A percentile compares a stretch with the other conserved stretches of the same genome.
Conservation (phyloP, 495 filamentous ascomycete genomes). For the Podospora tetraspora region DNA sequence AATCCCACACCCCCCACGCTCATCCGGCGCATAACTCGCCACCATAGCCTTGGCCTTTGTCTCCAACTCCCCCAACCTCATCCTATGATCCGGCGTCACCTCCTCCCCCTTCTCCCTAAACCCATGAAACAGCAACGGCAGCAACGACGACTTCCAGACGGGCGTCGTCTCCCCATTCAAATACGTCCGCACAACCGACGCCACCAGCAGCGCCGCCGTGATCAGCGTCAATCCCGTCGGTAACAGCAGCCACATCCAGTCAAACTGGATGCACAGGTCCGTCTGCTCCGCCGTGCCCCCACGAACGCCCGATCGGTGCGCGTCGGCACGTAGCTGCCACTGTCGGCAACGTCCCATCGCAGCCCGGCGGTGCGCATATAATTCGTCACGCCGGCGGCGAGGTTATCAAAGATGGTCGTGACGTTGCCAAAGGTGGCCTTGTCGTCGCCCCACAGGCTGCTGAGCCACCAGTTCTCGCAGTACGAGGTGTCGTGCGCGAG, state of each 20-base stretch:
- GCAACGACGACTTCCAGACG: constrained; percentile 8
- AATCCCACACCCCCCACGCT: background rate
- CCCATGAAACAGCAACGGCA: constrained; percentile 13
- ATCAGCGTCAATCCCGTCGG: background rate
- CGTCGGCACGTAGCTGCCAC: background rate
- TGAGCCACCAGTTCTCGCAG: constrained; percentile 9
- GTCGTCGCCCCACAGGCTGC: background rate
- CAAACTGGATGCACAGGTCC: constrained; percentile 3
- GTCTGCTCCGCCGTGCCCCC: background rate
- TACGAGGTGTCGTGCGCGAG: background rate
- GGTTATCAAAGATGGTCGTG: no score
- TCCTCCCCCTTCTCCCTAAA: background rate
- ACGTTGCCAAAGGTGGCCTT: background rate
- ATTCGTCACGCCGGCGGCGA: constrained; percentile 3
- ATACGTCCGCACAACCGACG: background rate
- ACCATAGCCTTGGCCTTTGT: background rate
- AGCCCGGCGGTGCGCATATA: background rate
- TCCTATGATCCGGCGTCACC: background rate
- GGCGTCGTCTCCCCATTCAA: background rate
- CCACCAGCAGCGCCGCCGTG: background rate
- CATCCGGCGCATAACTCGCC: background rate
- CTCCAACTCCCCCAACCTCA: background rate
- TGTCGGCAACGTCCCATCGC: background rate
- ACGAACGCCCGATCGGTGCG: background rate
- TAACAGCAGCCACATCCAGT: constrained; percentile 3